Percentiles rank a stretch among this genome's conserved stretches.
phyloP scores from a whole-genome alignment of 148 eudicot species.

The Polygonum aviculare region DNA sequence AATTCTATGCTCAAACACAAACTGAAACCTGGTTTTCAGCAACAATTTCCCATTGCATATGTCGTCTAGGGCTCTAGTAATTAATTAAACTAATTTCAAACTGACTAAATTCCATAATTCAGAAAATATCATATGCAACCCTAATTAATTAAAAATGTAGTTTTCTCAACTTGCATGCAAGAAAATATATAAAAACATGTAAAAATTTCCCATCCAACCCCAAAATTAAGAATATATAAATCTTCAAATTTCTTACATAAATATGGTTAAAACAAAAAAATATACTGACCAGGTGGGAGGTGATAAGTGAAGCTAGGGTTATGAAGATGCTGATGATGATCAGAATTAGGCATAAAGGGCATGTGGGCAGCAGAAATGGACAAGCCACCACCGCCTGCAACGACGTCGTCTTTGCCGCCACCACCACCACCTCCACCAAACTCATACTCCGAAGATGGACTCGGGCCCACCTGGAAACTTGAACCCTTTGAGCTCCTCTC shows the following conservation, averaged over 20 bases:
- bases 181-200: background rate
- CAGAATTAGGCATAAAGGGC: background rate
- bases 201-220: background rate
- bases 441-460: conserved; percentile 21
- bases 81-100: background rate
- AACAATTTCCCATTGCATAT: background rate
- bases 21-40: background rate
- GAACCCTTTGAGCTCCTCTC: conserved; percentile 9
- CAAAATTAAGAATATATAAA: background rate
- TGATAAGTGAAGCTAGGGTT: conserved; percentile 2
- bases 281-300: background rate
- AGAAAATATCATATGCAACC: background rate
- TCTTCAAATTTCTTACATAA: too few relatives aligned
- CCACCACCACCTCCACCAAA: conserved; percentile 3
- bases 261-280: background rate
- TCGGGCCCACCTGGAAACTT: conserved; percentile 5
- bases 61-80: background rate
- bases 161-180: background rate
- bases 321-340: background rate
- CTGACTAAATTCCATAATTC: background rate
- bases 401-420: conserved; percentile 15
- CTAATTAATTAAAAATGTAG: background rate
- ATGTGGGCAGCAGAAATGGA: conserved; percentile 7
- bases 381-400: conserved; percentile 12
- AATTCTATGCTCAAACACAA: background rate